phyloP scores from a whole-genome alignment of 2,329 filamentous ascomycete genomes.

The Lecanicillium sp. region DNA sequence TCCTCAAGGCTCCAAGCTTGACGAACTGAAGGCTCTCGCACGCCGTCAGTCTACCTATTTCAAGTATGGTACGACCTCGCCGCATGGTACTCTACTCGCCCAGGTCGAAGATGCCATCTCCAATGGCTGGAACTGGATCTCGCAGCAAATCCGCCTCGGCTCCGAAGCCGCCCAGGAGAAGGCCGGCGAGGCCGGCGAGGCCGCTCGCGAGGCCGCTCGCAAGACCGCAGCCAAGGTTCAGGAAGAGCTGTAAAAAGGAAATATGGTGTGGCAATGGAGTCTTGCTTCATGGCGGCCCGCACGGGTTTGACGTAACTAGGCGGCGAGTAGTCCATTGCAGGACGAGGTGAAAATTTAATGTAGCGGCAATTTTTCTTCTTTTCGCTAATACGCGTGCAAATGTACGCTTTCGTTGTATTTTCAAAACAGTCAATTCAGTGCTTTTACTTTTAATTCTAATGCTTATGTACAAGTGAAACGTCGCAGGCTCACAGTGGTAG shows the following conservation, averaged over 20 bases:
- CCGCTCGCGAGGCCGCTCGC: slow-evolving; percentile 24
- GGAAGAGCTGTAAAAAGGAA: slow-evolving; percentile 45
- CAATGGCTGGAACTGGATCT: slow-evolving; percentile 46
- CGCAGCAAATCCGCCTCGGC: slow-evolving; percentile 42
- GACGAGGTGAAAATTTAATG: slow-evolving; percentile 4
- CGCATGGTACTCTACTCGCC: slow-evolving; percentile 59
- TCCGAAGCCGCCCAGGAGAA: slow-evolving; percentile 44
- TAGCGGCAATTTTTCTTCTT: background rate
- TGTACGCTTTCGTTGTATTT: background rate
- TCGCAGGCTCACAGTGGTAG: background rate
- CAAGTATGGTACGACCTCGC: slow-evolving; percentile 64
- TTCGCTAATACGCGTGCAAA: slow-evolving; percentile 1
- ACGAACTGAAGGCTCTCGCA: slow-evolving; percentile 64
- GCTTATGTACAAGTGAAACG: slow-evolving; percentile 2
- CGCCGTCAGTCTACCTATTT: slow-evolving; percentile 72
- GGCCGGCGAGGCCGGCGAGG: slow-evolving; percentile 30
- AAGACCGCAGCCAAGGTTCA: slow-evolving; percentile 31
- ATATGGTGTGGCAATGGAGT: background rate
- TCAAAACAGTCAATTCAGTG: slow-evolving; percentile 3
- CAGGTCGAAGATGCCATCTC: slow-evolving; percentile 49
- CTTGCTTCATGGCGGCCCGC: background rate
- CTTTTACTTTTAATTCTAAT: background rate
- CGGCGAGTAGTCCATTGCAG: too few species aligned
- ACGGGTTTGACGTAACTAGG: background rate
- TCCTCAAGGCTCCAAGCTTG: slow-evolving; percentile 61